Conservation (phyloP, 352 stramenopile species). For the Phytopythium litorale region DNA sequence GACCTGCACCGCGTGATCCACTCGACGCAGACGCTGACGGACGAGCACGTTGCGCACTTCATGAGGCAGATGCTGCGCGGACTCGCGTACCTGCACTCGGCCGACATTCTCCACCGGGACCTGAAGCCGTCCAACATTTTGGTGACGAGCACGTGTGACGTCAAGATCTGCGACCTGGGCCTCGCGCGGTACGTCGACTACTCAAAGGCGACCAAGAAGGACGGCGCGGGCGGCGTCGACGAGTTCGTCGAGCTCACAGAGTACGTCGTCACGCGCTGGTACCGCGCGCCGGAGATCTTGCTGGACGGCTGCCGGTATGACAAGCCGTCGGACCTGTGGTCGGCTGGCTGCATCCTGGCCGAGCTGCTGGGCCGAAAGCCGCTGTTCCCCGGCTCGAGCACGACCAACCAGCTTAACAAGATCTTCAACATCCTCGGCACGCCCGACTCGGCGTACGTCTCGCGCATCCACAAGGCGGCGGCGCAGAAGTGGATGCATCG, state of each 20-base stretch:
- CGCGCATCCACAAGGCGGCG: constrained; percentile 62
- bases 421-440: constrained; percentile 93
- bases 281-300: constrained; percentile 90
- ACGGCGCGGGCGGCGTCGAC: constrained; percentile 18
- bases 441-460: constrained; percentile 64
- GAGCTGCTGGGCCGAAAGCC: constrained; percentile 94
- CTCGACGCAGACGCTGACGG: constrained; percentile 86
- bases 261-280: constrained; percentile 79
- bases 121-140: constrained; percentile 96
- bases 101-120: constrained; percentile 95
- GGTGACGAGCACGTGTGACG: constrained; percentile 95
- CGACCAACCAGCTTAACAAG: constrained; percentile 97
- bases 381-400: constrained; percentile 95
- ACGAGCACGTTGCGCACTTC: constrained; percentile 94
- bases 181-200: constrained; percentile 82
- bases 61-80: constrained; percentile 96
- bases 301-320: constrained; percentile 83
- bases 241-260: constrained; percentile 69
- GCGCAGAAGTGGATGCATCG: constrained; percentile 70
- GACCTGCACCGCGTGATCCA: constrained; percentile 91
- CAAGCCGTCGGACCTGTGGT: constrained; percentile 76
- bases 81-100: constrained; percentile 97
- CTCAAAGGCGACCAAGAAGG: constrained; percentile 45
- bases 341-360: constrained; percentile 94
- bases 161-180: constrained; percentile 96